Percentiles rank a stretch among this genome's conserved stretches.
Conservation (phyloP, 768 basidiomycete genomes). For the Agrocybe chaxingu region DNA sequence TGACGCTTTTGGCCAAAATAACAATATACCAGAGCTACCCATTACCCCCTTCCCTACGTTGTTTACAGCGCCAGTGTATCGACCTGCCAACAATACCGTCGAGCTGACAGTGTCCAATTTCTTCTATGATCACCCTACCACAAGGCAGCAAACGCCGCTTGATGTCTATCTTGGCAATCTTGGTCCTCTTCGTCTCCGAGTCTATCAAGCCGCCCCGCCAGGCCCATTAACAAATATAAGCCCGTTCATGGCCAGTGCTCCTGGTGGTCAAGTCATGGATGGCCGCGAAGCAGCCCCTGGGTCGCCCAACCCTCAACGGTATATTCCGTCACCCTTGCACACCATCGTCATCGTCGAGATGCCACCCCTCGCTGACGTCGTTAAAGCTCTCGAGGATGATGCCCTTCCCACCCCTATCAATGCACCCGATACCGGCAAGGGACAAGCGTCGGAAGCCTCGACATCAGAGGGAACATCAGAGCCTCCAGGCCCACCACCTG, state of each 20-base stretch:
- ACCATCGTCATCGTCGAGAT: slow-evolving; percentile 85
- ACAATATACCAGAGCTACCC: slow-evolving; percentile 69
- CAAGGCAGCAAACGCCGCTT: slow-evolving; percentile 62
- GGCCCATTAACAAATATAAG: slow-evolving; percentile 65
- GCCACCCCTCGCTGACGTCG: slow-evolving; percentile 71
- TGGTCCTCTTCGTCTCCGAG: slow-evolving; percentile 77
- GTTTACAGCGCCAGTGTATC: slow-evolving; percentile 75
- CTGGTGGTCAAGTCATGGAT: slow-evolving; percentile 32
- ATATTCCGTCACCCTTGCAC: slow-evolving; percentile 57
- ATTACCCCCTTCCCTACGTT: slow-evolving; percentile 91
- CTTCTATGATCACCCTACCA: slow-evolving; percentile 74
- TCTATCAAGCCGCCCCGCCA: slow-evolving; percentile 70
- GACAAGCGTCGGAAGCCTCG: slow-evolving; percentile 27
- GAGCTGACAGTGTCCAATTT: slow-evolving; percentile 88
- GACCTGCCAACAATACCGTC: slow-evolving; percentile 66
- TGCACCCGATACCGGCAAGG: slow-evolving; percentile 32
- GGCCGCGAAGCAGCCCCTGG: slow-evolving; percentile 23
- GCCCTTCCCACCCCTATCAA: slow-evolving; percentile 40
- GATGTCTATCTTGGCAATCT: slow-evolving; percentile 89
- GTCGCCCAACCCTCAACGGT: slow-evolving; percentile 42
- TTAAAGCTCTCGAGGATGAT: slow-evolving; percentile 78
- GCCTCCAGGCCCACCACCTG: slow-evolving; percentile 14
- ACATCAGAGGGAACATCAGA: slow-evolving; percentile 18
- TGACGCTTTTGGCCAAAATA: slow-evolving; percentile 81
- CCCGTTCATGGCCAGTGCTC: slow-evolving; percentile 49